phyloP scores from a whole-genome alignment of 371 early-diverging fungal species.

The Mucor saturninus region DNA sequence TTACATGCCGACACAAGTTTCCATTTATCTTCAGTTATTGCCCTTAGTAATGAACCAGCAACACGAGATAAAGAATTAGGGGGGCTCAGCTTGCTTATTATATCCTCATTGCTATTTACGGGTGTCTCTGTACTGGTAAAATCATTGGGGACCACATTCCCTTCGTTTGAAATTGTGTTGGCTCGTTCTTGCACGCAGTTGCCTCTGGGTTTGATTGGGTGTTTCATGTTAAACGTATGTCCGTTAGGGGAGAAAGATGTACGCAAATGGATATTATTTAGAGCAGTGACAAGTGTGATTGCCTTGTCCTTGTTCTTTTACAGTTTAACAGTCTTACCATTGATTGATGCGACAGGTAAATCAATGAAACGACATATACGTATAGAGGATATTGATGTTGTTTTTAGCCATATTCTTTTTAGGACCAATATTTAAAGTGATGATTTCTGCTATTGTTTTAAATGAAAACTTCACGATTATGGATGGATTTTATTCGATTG shows the following conservation, averaged over 20 bases:
- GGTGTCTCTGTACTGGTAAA: slow-evolving; percentile 74
- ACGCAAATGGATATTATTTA: slow-evolving; percentile 59
- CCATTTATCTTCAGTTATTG: slow-evolving; percentile 9
- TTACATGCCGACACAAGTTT: slow-evolving; percentile 4
- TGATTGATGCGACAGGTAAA: slow-evolving; percentile 77
- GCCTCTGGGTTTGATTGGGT: slow-evolving; percentile 57
- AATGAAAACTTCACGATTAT: slow-evolving; percentile 61
- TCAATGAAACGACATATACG: neutral
- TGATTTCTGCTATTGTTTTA: slow-evolving; percentile 64
- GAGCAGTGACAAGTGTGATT: slow-evolving; percentile 69
- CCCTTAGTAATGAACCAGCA: slow-evolving; percentile 9
- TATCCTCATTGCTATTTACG: slow-evolving; percentile 74
- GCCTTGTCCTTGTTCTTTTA: slow-evolving; percentile 74
- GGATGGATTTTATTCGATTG: slow-evolving; percentile 56
- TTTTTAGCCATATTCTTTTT: slow-evolving; percentile 71
- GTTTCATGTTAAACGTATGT: slow-evolving; percentile 47
- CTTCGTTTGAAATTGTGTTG: slow-evolving; percentile 73
- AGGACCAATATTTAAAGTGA: slow-evolving; percentile 74
- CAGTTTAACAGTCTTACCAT: slow-evolving; percentile 65
- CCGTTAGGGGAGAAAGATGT: slow-evolving; percentile 62
- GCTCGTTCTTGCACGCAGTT: slow-evolving; percentile 71
- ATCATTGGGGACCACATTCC: slow-evolving; percentile 48
- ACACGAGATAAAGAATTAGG: slow-evolving; percentile 20
- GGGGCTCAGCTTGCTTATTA: slow-evolving; percentile 55
- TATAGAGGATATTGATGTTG: neutral